Conservation (phyloP, 345 rosid genomes). For the Camelina sativa region DNA sequence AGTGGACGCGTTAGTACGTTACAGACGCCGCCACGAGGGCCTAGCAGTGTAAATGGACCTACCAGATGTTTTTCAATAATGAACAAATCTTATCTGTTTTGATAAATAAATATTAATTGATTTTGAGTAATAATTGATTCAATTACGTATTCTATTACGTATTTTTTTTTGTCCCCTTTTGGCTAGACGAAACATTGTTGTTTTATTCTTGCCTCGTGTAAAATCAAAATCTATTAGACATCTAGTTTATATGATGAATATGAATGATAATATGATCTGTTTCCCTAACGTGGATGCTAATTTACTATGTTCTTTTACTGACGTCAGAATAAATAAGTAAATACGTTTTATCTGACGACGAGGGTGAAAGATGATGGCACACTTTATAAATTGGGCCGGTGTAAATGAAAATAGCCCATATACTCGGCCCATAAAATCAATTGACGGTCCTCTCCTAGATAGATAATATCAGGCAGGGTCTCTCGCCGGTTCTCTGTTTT, state of each 20-base stretch:
- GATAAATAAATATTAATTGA: neutral
- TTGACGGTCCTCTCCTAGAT: neutral
- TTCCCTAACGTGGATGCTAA: neutral
- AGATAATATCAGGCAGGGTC: too few species aligned
- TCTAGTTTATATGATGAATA: neutral
- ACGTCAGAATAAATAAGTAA: neutral
- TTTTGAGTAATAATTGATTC: slow-evolving; percentile 6
- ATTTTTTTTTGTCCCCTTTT: neutral
- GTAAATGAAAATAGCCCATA: neutral
- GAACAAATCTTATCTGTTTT: slow-evolving; percentile 14
- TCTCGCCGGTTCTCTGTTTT: neutral
- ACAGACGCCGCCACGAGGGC: slow-evolving; percentile 15
- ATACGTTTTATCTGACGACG: neutral
- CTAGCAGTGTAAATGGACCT: slow-evolving; percentile 17
- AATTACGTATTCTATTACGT: neutral
- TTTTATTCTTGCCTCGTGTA: neutral
- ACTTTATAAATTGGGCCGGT: neutral
- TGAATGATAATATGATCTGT: neutral
- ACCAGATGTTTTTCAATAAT: slow-evolving; percentile 14
- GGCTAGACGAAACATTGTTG: neutral
- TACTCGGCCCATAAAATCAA: neutral
- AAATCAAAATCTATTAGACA: neutral
- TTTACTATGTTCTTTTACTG: neutral
- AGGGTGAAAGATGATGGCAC: neutral
- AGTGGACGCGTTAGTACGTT: slow-evolving; percentile 26